Evolutionary conservation across 768 basidiomycete species (phyloP).

Genomic region (Russula virescens): DNA sequence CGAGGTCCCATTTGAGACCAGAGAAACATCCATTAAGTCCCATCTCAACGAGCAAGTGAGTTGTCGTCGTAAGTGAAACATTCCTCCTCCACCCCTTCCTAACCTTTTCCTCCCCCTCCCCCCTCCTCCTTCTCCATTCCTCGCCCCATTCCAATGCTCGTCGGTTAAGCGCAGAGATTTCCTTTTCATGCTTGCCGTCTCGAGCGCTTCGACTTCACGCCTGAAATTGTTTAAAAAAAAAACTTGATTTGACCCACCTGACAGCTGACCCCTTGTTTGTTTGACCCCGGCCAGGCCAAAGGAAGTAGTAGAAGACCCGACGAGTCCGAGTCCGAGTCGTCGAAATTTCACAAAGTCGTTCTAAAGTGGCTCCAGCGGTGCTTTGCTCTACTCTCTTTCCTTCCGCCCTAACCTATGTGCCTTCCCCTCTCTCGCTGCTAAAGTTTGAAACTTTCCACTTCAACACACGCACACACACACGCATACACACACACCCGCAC

Average conservation of each 20-base stretch:
- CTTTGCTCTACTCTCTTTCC: not conserved
- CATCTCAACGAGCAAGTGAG: not conserved
- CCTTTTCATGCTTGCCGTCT: conserved; percentile 18
- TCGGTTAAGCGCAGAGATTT: conserved; percentile 22
- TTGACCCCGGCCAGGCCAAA: not conserved
- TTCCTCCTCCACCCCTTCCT: not conserved
- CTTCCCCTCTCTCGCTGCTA: conserved; percentile 13
- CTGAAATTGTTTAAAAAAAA: not conserved
- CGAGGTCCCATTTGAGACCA: not conserved
- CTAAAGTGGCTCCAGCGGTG: not conserved
- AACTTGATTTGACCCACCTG: conserved; percentile 5
- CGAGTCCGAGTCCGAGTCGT: too few species aligned
- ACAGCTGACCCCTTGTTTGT: not conserved
- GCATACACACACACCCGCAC: too few species aligned
- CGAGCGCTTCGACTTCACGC: conserved; percentile 18
- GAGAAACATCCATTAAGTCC: not conserved
- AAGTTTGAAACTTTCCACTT: not conserved
- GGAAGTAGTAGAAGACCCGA: not conserved
- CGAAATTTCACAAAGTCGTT: not conserved
- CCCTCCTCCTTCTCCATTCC: not conserved
- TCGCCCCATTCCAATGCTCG: not conserved
- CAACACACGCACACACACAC: not conserved
- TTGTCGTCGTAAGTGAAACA: too few species aligned
- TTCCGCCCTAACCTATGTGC: conserved; percentile 17
- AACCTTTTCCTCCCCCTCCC: too few species aligned